Evolutionary conservation across 2,329 filamentous ascomycete genomes (phyloP).

Genomic region (Paraphoma chrysanthemicola): DNA sequence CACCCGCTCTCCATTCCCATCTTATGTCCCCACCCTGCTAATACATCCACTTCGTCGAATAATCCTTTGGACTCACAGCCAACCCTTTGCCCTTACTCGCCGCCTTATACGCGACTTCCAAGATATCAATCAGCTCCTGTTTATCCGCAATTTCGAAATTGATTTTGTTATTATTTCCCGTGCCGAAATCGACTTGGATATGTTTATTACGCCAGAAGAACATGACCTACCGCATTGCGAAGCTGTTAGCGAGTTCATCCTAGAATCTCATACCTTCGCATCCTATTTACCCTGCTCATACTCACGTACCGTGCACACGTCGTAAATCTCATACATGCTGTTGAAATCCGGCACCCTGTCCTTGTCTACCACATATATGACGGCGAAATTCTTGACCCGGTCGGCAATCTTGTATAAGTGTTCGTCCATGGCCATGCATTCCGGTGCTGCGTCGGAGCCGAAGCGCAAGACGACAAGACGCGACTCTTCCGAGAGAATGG

Average conservation of each 20-base stretch:
- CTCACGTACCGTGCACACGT: constrained; percentile 86
- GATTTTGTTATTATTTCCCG: constrained; percentile 96
- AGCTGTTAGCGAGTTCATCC: no score
- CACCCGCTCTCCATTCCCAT: no score
- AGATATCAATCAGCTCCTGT: constrained; percentile 97
- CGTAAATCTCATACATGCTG: constrained; percentile 88
- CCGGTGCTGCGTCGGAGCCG: constrained; percentile 79
- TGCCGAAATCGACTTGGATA: constrained; percentile 56
- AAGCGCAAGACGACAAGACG: constrained; percentile 89
- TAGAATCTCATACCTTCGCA: no score
- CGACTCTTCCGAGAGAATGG: constrained; percentile 79
- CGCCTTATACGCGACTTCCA: constrained; percentile 93
- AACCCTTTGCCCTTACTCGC: constrained; percentile 95
- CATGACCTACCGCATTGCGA: no score
- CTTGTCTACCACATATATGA: constrained; percentile 85
- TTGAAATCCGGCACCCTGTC: constrained; percentile 84
- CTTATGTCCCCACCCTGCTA: no score
- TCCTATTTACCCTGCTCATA: no score
- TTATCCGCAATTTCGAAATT: constrained; percentile 95
- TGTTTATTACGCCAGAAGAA: constrained; percentile 76
- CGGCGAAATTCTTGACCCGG: constrained; percentile 82
- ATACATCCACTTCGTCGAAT: constrained; percentile 68
- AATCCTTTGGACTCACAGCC: constrained; percentile 89
- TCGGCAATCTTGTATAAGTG: constrained; percentile 30
- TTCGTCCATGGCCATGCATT: constrained; percentile 56